Percentiles rank a stretch among this genome's conserved stretches.
phyloP scores from a whole-genome alignment of 2,329 filamentous ascomycete genomes.

The Penicillium thymicola region DNA sequence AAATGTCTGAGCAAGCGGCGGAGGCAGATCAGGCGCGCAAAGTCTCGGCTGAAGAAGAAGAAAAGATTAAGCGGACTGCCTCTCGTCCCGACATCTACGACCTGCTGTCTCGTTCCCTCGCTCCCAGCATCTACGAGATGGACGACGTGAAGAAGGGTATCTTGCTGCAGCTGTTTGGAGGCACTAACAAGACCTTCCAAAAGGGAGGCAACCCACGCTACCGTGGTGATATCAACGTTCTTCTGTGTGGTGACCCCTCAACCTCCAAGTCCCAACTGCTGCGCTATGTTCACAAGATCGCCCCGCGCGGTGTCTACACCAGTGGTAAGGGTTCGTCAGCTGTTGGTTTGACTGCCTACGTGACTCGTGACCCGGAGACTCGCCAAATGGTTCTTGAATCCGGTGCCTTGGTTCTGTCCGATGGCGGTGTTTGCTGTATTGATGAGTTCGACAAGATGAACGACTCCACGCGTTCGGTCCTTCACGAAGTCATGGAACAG shows the following conservation, averaged over 20 bases:
- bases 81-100: slow-evolving; percentile 87
- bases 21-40: slow-evolving; percentile 79
- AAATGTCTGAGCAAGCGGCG: slow-evolving; percentile 68
- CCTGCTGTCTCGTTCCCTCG: slow-evolving; percentile 81
- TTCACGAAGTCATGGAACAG: slow-evolving; percentile 80
- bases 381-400: slow-evolving; percentile 72
- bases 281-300: slow-evolving; percentile 95
- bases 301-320: slow-evolving; percentile 78
- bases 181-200: slow-evolving; percentile 95
- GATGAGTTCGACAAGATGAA: slow-evolving; percentile 81
- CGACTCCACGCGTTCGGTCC: slow-evolving; percentile 67
- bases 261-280: slow-evolving; percentile 95
- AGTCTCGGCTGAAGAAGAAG: slow-evolving; percentile 80
- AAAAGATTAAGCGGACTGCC: slow-evolving; percentile 78
- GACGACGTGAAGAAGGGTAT: slow-evolving; percentile 99
- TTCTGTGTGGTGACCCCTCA: slow-evolving; percentile 94
- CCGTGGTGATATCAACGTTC: slow-evolving; percentile 93
- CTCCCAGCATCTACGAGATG: slow-evolving; percentile 95
- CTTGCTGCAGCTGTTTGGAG: slow-evolving; percentile 90
- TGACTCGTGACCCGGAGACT: slow-evolving; percentile 71
- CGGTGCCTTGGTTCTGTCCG: slow-evolving; percentile 68
- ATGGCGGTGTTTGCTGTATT: slow-evolving; percentile 74
- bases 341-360: slow-evolving; percentile 73
- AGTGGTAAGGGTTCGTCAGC: slow-evolving; percentile 73
- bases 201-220: slow-evolving; percentile 96